Evolutionary conservation across 768 basidiomycete genomes (phyloP).

Genomic region (Mycena leptocephala): DNA sequence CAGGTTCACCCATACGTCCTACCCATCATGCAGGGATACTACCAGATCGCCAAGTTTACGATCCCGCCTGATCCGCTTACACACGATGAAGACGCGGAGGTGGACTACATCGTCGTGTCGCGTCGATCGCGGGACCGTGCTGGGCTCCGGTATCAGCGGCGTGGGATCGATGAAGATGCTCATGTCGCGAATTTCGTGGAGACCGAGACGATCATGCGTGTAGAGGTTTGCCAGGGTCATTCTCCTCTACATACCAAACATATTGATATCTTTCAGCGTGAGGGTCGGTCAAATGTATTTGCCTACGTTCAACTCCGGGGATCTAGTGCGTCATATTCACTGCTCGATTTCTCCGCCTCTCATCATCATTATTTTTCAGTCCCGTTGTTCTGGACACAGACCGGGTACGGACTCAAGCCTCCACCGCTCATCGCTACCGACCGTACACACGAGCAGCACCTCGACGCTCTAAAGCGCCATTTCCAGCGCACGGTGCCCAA

Average conservation of each 20-base stretch:
- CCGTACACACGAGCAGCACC: slow-evolving; percentile 80
- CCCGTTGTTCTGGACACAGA: slow-evolving; percentile 94
- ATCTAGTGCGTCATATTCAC: slow-evolving; percentile 77
- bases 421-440: slow-evolving; percentile 85
- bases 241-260: neutral
- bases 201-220: slow-evolving; percentile 90
- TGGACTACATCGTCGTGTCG: slow-evolving; percentile 89
- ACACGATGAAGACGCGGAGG: slow-evolving; percentile 62
- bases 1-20: slow-evolving; percentile 89
- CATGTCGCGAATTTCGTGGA: slow-evolving; percentile 97
- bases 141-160: slow-evolving; percentile 93
- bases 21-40: slow-evolving; percentile 95
- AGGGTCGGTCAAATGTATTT: slow-evolving; percentile 84
- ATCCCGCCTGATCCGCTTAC: slow-evolving; percentile 68
- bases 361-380: slow-evolving; percentile 61
- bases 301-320: slow-evolving; percentile 94
- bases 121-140: slow-evolving; percentile 91
- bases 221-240: slow-evolving; percentile 70
- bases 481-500: slow-evolving; percentile 74
- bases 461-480: slow-evolving; percentile 81
- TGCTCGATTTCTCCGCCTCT: neutral
- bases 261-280: slow-evolving; percentile 65
- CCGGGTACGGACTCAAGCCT: slow-evolving; percentile 90
- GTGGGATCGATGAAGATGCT: slow-evolving; percentile 95
- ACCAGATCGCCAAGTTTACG: slow-evolving; percentile 81